These are phyloP conservation scores for Penicillium polonicum DNA, from an alignment of 2,329 filamentous ascomycete species.

Conservation along the genomic window DNA sequence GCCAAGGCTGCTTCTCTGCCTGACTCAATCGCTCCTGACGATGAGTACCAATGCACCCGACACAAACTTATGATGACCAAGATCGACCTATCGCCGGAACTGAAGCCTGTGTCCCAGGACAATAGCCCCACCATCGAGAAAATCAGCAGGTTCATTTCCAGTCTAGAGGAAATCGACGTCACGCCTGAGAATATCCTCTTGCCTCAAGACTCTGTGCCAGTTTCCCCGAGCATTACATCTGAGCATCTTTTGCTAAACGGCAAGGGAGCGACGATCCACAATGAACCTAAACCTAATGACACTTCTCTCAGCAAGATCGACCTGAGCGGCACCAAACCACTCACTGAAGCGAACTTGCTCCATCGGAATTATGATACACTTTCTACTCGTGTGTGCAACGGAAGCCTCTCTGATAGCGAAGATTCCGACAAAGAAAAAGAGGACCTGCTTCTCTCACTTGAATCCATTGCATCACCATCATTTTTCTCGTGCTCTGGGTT, in stretches of 20 bases:
- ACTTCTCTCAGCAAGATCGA: background rate
- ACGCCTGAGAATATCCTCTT: background rate
- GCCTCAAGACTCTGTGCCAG: constrained; percentile 1
- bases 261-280: background rate
- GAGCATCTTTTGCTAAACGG: background rate
- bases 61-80: background rate
- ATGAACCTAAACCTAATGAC: background rate
- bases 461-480: background rate
- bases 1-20: constrained; percentile 30
- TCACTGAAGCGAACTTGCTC: background rate
- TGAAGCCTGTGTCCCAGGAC: background rate
- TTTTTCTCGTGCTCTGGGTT: background rate
- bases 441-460: background rate
- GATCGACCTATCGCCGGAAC: background rate
- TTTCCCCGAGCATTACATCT: background rate
- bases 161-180: background rate
- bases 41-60: constrained; percentile 10
- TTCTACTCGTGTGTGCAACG: constrained; percentile 14
- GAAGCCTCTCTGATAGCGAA: constrained; percentile 12
- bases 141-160: background rate
- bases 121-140: background rate
- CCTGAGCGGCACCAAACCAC: background rate
- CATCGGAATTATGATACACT: constrained; percentile 6
- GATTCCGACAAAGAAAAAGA: background rate
- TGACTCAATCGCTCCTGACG: constrained; percentile 27